These are phyloP conservation scores for Pseudopyricularia cyperi DNA, from an alignment of 2,329 filamentous ascomycete species.

Conservation along the genomic window DNA sequence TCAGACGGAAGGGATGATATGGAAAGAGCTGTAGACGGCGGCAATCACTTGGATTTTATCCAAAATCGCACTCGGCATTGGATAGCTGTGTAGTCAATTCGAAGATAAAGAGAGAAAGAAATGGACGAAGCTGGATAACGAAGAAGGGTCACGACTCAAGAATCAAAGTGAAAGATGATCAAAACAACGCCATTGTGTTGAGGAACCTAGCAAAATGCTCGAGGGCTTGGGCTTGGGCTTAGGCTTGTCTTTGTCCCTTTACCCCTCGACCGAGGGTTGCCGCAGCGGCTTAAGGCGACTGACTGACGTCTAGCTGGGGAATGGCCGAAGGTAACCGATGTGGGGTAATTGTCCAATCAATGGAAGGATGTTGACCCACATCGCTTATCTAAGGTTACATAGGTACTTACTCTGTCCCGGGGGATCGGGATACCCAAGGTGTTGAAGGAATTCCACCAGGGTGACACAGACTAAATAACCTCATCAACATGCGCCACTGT, in stretches of 20 bases:
- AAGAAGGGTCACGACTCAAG: conserved; percentile 10
- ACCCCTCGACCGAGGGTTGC: background rate
- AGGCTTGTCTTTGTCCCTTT: background rate
- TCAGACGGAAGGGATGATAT: conserved; percentile 2
- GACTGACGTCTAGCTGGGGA: background rate
- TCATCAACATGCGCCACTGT: no score
- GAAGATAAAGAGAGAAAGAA: background rate
- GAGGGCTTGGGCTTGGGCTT: background rate
- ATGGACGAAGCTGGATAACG: background rate
- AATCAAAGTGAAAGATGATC: background rate
- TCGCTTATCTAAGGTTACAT: no score
- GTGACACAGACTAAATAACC: no score
- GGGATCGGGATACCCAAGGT: no score
- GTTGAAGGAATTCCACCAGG: no score
- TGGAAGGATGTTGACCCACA: no score
- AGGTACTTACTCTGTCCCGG: no score
- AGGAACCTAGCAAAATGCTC: background rate
- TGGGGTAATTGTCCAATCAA: background rate
- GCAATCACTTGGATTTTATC: background rate
- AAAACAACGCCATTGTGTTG: background rate
- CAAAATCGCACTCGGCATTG: background rate
- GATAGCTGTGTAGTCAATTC: no score
- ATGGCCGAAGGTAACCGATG: background rate
- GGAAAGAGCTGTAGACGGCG: background rate
- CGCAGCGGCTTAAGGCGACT: background rate